Evolutionary conservation across 2,329 filamentous ascomycete genomes (phyloP), one percentile per base, ranked within the genome.

Genomic region (Fusarium musae): DNA sequence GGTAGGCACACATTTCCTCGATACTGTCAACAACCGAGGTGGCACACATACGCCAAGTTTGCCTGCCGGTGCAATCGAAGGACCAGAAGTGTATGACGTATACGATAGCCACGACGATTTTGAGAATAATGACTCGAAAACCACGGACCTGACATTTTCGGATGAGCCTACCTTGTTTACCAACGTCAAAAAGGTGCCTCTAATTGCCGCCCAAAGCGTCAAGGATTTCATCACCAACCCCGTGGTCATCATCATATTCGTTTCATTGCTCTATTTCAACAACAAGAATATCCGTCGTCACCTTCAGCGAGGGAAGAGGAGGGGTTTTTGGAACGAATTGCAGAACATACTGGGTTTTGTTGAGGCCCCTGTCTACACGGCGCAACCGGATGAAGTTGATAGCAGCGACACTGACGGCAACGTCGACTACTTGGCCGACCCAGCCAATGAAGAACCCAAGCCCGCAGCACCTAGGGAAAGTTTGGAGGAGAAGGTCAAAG

Each of bases 1-100:
- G 62, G 87, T 93, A 13, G 93, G 93, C n/a, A 92, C 92, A 2
- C 93, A 95, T 78, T 88, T 87, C 5, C 84, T 93, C 43, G 88
- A 90, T 37, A 78, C 78, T 4, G 65, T 77, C 12, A 76, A 78
- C 13, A 77, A 80, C 32, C 77, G 75, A 9, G 69, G 76, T 26
- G 78, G 79, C 34, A 77, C 80, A 23, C 83, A 85, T 32, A 77
- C 82, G 9, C 80, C 81, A 3, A 83, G 79, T 6, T 76, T 86
- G 9, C 83, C 83, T 5, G 81, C 80, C 8, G 78, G 80, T 23
- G 72, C 82, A 15, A 69, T 78, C 11, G 76, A 79, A 9, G 77
- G 78, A 4, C 52, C 66, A 5, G 46, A 50, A 16, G 36, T 39
- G 23, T 56, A 70, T 40, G 46, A 65, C 40, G 40, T 43, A 21